Conservation (phyloP, 495 filamentous ascomycete species). For the Xylaria nigripes region DNA sequence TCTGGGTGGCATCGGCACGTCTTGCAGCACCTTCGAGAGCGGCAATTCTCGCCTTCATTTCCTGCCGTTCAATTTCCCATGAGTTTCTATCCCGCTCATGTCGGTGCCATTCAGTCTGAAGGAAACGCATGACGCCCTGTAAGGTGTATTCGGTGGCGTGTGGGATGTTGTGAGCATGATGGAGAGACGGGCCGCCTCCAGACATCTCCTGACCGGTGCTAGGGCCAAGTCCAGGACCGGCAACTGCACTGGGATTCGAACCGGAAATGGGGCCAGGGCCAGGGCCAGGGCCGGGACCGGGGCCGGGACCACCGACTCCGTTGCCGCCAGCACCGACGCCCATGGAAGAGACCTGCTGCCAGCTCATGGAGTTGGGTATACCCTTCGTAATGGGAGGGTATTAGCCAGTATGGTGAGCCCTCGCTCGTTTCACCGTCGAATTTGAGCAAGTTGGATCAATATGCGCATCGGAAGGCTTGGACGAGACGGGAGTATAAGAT, state of each 20-base stretch:
- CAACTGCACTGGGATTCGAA: not conserved
- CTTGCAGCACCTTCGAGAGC: conserved; percentile 82
- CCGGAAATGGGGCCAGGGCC: not conserved
- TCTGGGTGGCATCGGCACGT: conserved; percentile 76
- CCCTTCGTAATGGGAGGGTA: not conserved
- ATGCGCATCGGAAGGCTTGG: conserved; percentile 18
- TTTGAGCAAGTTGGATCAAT: conserved; percentile 10
- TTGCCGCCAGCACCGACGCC: conserved; percentile 20
- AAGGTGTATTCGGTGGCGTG: conserved; percentile 96
- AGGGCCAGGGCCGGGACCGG: conserved; percentile 7
- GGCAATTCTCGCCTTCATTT: conserved; percentile 99
- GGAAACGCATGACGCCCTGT: conserved; percentile 98
- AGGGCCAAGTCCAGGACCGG: not conserved
- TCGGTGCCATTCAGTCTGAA: conserved; percentile 98
- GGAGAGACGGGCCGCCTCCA: conserved; percentile 13
- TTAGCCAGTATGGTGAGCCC: conserved; percentile 11
- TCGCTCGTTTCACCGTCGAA: conserved; percentile 23
- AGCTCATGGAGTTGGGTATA: conserved; percentile 18
- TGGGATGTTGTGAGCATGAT: conserved; percentile 42
- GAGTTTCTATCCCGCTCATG: conserved; percentile 96
- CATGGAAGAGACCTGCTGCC: conserved; percentile 25
- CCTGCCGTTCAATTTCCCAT: conserved; percentile 97
- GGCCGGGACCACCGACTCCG: conserved; percentile 14
- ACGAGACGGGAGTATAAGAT: not conserved
- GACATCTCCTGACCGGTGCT: conserved; percentile 20